A percentile compares a stretch with the other conserved stretches of the same genome.
Conservation (phyloP, 306 rosid genomes). For the Oxytropis ochrocephala region DNA sequence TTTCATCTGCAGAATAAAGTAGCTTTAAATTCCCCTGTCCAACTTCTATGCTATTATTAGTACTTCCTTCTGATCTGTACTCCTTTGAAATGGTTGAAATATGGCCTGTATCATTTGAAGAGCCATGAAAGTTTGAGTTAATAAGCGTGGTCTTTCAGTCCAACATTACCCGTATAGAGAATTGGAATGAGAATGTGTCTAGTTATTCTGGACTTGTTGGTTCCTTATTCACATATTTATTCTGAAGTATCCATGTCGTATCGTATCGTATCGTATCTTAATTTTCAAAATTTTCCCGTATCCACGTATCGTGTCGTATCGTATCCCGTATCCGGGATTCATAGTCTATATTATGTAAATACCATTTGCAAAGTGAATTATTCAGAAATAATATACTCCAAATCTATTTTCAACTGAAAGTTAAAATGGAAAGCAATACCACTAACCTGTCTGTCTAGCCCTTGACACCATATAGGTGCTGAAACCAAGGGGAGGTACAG, state of each 20-base stretch:
- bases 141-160: neutral
- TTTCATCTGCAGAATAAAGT: constrained; percentile 56
- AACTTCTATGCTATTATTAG: constrained; percentile 45
- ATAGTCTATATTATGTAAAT: neutral
- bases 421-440: constrained; percentile 12
- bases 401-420: neutral
- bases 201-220: neutral
- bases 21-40: constrained; percentile 74
- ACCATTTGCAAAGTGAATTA: neutral
- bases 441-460: constrained; percentile 30
- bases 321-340: too few species aligned
- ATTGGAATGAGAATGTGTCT: neutral
- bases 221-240: neutral
- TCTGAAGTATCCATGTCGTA: too few species aligned
- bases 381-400: neutral
- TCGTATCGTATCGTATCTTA: too few species aligned
- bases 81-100: constrained; percentile 29
- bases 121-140: constrained; percentile 16
- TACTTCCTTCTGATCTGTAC: constrained; percentile 28
- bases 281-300: too few species aligned
- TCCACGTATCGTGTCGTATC: too few species aligned
- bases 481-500: constrained; percentile 83
- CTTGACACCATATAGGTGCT: constrained; percentile 57
- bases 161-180: constrained; percentile 3
- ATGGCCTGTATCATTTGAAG: constrained; percentile 20